phyloP scores from a whole-genome alignment of 345 rosid genomes.

The Trapa bicornis region DNA sequence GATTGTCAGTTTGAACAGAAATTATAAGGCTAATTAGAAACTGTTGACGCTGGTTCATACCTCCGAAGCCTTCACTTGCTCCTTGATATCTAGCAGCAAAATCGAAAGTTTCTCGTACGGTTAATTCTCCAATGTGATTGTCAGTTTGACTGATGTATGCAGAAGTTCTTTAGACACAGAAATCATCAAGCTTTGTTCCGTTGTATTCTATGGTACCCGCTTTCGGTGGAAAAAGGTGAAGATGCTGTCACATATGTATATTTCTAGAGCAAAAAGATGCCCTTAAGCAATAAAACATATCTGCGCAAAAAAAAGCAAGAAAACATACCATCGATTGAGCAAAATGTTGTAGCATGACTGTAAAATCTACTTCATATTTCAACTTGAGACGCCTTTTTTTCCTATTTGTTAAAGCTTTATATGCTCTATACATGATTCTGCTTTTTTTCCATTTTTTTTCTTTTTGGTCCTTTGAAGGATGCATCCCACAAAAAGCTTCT shows the following conservation, averaged over 20 bases:
- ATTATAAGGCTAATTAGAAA: background rate
- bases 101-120: conserved; percentile 92
- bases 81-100: conserved; percentile 93
- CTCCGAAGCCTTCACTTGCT: conserved; percentile 71
- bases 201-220: conserved; percentile 69
- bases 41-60: conserved; percentile 15
- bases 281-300: background rate
- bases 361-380: too few relatives aligned
- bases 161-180: conserved; percentile 66
- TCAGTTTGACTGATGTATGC: conserved; percentile 92
- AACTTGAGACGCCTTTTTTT: too few relatives aligned
- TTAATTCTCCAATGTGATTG: conserved; percentile 74
- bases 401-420: too few relatives aligned
- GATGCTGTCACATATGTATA: background rate
- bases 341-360: background rate
- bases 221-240: conserved; percentile 23
- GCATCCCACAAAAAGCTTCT: background rate
- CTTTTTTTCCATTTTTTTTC: too few relatives aligned
- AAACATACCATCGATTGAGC: background rate
- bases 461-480: too few relatives aligned
- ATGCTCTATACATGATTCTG: too few relatives aligned
- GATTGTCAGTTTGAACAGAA: conserved; percentile 42
- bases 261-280: background rate
- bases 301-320: background rate
- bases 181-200: conserved; percentile 51